phyloP scores from a whole-genome alignment of 345 rosid species.

The Zanthoxylum bungeanum region DNA sequence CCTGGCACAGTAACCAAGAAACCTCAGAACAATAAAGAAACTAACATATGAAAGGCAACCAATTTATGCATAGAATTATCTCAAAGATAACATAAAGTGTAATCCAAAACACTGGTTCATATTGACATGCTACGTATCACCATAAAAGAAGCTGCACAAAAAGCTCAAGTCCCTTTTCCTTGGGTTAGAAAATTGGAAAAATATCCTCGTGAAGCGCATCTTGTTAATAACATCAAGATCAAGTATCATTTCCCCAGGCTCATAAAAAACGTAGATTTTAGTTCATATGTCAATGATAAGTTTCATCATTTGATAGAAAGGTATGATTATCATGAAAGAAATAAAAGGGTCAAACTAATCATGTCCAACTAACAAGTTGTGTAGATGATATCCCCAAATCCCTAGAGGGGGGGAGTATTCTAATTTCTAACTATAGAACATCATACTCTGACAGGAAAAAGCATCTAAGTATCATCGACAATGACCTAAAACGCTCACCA shows the following conservation, averaged over 20 bases:
- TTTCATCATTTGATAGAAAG: not conserved
- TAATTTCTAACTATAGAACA: not conserved
- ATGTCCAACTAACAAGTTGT: not conserved
- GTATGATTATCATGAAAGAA: not conserved
- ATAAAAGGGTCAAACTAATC: not conserved
- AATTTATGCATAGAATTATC: not conserved
- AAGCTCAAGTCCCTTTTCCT: not conserved
- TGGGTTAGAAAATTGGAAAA: not conserved
- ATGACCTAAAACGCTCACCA: not conserved
- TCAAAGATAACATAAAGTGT: not conserved
- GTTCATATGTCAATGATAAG: not conserved
- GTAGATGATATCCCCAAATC: not conserved
- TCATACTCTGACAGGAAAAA: not conserved
- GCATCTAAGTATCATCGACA: not conserved
- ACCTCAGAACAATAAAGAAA: constrained; percentile 2
- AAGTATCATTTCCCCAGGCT: not conserved
- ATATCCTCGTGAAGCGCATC: not conserved
- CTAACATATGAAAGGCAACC: not conserved
- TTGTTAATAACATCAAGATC: not conserved
- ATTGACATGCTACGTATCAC: not conserved
- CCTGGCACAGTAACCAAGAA: constrained; percentile 46
- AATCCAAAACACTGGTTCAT: constrained; percentile 6
- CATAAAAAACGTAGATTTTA: not conserved
- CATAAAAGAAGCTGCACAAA: not conserved
- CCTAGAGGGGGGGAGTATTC: not conserved